A percentile compares a stretch with the other conserved stretches of the same genome.
Conservation (phyloP, 2,329 filamentous ascomycete species). For the Cadophora malorum region DNA sequence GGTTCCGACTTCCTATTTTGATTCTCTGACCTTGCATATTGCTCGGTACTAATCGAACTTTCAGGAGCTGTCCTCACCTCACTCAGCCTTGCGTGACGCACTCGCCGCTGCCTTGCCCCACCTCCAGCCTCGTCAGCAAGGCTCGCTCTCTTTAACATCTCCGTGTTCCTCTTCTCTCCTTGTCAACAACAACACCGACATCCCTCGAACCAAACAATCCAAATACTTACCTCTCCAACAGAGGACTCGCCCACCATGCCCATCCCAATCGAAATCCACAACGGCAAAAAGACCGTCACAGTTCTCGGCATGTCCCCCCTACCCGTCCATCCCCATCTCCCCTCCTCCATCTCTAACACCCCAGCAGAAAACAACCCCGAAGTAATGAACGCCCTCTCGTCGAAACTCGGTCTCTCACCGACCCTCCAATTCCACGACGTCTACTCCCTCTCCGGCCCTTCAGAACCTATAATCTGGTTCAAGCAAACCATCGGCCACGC, state of each 20-base stretch:
- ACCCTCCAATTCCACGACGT: constrained; percentile 86
- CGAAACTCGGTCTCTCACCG: constrained; percentile 82
- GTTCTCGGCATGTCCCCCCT: constrained; percentile 32
- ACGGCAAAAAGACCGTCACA: constrained; percentile 40
- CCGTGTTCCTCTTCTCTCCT: neutral
- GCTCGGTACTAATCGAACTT: too few species aligned
- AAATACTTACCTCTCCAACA: neutral
- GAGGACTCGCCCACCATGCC: constrained; percentile 30
- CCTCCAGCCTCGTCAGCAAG: constrained; percentile 2
- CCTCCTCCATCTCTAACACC: constrained; percentile 13
- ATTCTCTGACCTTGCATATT: too few species aligned
- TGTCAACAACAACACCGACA: neutral
- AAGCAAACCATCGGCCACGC: constrained; percentile 94
- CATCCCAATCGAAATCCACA: constrained; percentile 28
- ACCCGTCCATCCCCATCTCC: neutral
- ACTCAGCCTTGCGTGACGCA: constrained; percentile 14
- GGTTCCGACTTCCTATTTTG: too few species aligned
- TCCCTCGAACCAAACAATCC: neutral
- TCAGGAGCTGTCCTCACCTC: neutral
- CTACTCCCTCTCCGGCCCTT: constrained; percentile 76
- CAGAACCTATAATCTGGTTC: constrained; percentile 89
- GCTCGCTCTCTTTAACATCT: neutral
- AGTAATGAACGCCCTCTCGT: constrained; percentile 84
- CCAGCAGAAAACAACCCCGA: constrained; percentile 70
- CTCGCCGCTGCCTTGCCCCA: constrained; percentile 13